Evolutionary conservation across 139 green algal species (phyloP).

Genomic region (Spirogloea muscicola): DNA sequence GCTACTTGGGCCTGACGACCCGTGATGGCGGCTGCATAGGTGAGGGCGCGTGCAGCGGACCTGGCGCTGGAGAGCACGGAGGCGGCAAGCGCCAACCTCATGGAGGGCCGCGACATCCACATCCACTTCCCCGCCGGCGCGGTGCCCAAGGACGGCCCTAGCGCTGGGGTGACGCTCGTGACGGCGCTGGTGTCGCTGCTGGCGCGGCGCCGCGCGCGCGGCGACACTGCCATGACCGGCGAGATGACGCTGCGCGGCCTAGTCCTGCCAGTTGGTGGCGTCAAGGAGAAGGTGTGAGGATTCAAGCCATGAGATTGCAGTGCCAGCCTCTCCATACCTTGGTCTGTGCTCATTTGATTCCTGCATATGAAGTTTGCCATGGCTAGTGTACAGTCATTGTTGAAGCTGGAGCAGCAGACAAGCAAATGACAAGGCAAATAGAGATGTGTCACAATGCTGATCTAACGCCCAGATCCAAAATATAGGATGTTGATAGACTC

Average conservation of each 20-base stretch:
- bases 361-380: too few species aligned
- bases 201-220: slow-evolving; percentile 47
- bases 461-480: too few species aligned
- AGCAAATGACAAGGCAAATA: too few species aligned
- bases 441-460: too few species aligned
- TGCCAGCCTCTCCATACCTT: background rate
- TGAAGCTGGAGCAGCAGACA: too few species aligned
- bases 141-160: slow-evolving; percentile 67
- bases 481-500: too few species aligned
- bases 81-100: slow-evolving; percentile 18
- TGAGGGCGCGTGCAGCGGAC: slow-evolving; percentile 17
- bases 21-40: too few species aligned
- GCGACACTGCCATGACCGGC: slow-evolving; percentile 54
- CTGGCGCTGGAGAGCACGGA: slow-evolving; percentile 4
- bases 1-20: too few species aligned
- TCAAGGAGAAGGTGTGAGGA: slow-evolving; percentile 56
- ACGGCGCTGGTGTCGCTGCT: slow-evolving; percentile 64
- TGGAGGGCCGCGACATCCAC: slow-evolving; percentile 57
- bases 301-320: background rate
- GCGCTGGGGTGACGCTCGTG: slow-evolving; percentile 69
- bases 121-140: slow-evolving; percentile 69
- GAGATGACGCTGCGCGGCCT: slow-evolving; percentile 63
- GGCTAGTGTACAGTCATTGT: too few species aligned
- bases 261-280: slow-evolving; percentile 63
- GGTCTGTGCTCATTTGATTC: too few species aligned